Percentiles rank a stretch among this genome's conserved stretches.
These are phyloP conservation scores for Picea glauca DNA, from an alignment of 75 land plant genomes.

Conservation along the genomic window DNA sequence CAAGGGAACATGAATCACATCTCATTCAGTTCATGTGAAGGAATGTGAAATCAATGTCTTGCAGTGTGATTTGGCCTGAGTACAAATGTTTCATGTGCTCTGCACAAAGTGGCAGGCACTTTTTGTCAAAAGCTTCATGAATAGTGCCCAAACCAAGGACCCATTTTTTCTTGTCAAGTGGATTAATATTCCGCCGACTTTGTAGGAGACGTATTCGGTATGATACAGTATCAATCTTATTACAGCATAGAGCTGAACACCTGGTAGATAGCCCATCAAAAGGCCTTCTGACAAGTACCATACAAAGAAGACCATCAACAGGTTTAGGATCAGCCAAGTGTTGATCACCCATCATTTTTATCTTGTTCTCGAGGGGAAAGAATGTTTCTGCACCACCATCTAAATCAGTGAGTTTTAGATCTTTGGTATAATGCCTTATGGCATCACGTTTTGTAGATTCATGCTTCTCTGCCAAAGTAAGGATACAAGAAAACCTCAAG, in stretches of 20 bases:
- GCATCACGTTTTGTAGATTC: slow-evolving; percentile 61
- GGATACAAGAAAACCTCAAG: slow-evolving; percentile 71
- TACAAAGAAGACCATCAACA: slow-evolving; percentile 49
- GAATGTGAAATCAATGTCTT: slow-evolving; percentile 50
- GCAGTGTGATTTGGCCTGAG: slow-evolving; percentile 48
- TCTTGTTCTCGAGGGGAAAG: slow-evolving; percentile 55
- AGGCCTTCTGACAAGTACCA: slow-evolving; percentile 52
- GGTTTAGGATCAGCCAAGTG: slow-evolving; percentile 58
- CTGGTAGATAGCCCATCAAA: slow-evolving; percentile 24
- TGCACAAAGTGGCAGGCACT: slow-evolving; percentile 58
- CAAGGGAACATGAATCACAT: not conserved
- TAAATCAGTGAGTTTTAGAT: slow-evolving; percentile 44
- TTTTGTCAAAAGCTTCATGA: slow-evolving; percentile 48
- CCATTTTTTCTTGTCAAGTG: slow-evolving; percentile 42
- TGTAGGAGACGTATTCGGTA: slow-evolving; percentile 63
- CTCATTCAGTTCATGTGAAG: not conserved
- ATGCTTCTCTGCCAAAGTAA: slow-evolving; percentile 81
- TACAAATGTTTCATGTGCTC: slow-evolving; percentile 47
- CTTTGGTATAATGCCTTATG: slow-evolving; percentile 69
- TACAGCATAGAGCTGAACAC: slow-evolving; percentile 60
- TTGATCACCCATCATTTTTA: slow-evolving; percentile 59
- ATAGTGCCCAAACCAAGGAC: slow-evolving; percentile 42
- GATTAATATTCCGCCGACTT: slow-evolving; percentile 39
- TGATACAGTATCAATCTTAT: slow-evolving; percentile 27
- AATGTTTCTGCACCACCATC: slow-evolving; percentile 34